Percentiles rank a stretch among this genome's conserved stretches.
Conservation (phyloP, 345 rosid genomes). For the Hibiscus trionum region DNA sequence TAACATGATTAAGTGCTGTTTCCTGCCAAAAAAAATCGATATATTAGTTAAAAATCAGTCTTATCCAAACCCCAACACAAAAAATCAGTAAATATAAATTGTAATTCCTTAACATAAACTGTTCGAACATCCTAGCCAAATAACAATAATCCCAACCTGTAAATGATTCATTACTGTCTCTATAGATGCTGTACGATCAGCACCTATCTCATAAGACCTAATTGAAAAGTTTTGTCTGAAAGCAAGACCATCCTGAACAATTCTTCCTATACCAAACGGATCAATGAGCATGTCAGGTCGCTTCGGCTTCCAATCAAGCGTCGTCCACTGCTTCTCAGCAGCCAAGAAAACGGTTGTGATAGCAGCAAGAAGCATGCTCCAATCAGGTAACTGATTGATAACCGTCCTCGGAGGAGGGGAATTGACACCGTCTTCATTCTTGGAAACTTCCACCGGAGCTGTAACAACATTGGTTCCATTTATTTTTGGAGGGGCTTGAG, state of each 20-base stretch:
- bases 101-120: neutral
- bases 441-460: constrained; percentile 35
- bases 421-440: constrained; percentile 36
- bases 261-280: constrained; percentile 77
- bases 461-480: constrained; percentile 58
- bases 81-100: neutral
- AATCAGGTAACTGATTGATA: constrained; percentile 89
- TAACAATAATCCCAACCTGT: constrained; percentile 40
- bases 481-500: constrained; percentile 85
- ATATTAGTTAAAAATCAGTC: neutral
- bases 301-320: constrained; percentile 97
- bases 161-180: constrained; percentile 96
- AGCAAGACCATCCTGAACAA: constrained; percentile 84
- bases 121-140: neutral
- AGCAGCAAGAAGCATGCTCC: constrained; percentile 99
- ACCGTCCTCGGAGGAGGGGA: constrained; percentile 77
- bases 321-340: constrained; percentile 99
- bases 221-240: constrained; percentile 82
- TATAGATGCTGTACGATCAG: constrained; percentile 94
- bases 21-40: constrained; percentile 42
- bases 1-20: constrained; percentile 94
- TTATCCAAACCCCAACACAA: neutral
- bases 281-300: constrained; percentile 83
- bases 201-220: constrained; percentile 97
- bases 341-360: constrained; percentile 93